Percentiles rank a stretch among this genome's conserved stretches.
Evolutionary conservation across 164 flowering plant genomes (phyloP).

Genomic region (Euptelea pleiosperma): DNA sequence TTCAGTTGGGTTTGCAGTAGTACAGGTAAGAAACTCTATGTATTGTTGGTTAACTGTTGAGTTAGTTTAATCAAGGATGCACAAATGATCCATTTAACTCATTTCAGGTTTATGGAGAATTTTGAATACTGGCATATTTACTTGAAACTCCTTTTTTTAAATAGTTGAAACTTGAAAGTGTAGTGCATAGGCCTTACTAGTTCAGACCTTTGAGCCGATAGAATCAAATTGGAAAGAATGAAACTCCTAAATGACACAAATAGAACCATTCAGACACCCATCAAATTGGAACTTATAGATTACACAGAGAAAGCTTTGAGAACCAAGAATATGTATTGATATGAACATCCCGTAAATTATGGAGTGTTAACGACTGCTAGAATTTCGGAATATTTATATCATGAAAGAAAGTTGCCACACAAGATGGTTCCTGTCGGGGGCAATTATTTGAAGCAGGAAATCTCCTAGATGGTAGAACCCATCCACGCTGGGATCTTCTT

Average conservation of each 20-base stretch:
- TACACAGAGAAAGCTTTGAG: neutral
- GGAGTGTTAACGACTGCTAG: too few relatives aligned
- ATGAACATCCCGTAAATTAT: too few relatives aligned
- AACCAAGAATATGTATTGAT: neutral
- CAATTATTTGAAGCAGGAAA: neutral
- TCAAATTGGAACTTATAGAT: neutral
- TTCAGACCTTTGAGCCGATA: neutral
- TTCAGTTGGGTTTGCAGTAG: constrained; percentile 96
- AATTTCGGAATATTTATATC: too few relatives aligned
- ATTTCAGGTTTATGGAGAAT: constrained; percentile 1
- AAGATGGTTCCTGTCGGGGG: too few relatives aligned
- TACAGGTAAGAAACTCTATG: constrained; percentile 53
- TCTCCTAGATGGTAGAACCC: neutral
- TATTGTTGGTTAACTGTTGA: neutral
- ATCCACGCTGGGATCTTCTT: neutral
- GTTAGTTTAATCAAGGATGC: neutral
- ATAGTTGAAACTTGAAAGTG: neutral
- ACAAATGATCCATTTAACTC: neutral
- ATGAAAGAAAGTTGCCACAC: too few relatives aligned
- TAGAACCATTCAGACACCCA: neutral
- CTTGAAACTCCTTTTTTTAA: too few relatives aligned
- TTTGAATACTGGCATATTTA: too few relatives aligned
- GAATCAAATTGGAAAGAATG: neutral
- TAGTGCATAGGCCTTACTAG: neutral
- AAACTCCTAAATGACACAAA: neutral